Percentiles rank a stretch among this genome's conserved stretches.
phyloP scores from a whole-genome alignment of 2,329 filamentous ascomycete species.

The Alternaria sp. region DNA sequence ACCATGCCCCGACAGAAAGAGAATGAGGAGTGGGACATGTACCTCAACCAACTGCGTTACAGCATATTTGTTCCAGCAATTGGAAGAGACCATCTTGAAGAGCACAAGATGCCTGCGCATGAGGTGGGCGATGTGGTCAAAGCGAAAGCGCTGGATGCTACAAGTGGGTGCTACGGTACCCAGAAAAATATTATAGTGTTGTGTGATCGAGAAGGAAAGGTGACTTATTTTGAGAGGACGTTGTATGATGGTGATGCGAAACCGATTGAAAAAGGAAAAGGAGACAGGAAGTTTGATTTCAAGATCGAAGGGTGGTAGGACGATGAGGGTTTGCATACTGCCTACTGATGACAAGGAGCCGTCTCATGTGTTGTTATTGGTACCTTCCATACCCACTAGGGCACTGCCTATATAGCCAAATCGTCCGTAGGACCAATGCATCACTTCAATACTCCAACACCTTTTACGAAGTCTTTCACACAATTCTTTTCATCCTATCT shows the following conservation, averaged over 20 bases:
- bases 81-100: slow-evolving; percentile 56
- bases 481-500: not conserved
- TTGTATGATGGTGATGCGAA: slow-evolving; percentile 64
- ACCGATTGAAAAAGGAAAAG: slow-evolving; percentile 55
- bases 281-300: slow-evolving; percentile 59
- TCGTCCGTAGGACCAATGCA: no score
- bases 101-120: slow-evolving; percentile 48
- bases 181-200: slow-evolving; percentile 70
- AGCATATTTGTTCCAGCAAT: slow-evolving; percentile 69
- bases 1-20: slow-evolving; percentile 61
- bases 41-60: slow-evolving; percentile 64
- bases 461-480: not conserved
- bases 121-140: slow-evolving; percentile 54
- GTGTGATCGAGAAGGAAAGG: slow-evolving; percentile 62
- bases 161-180: slow-evolving; percentile 66
- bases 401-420: no score
- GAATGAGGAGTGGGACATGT: slow-evolving; percentile 62
- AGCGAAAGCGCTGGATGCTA: slow-evolving; percentile 47
- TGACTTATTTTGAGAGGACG: slow-evolving; percentile 70
- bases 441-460: no score
- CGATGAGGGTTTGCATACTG: no score
- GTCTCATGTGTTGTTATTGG: no score
- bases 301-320: slow-evolving; percentile 55
- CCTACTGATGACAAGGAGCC: no score
- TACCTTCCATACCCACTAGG: no score